These are phyloP conservation scores for Termitomyces titanicus DNA, from an alignment of 768 basidiomycete genomes.

Conservation along the genomic window DNA sequence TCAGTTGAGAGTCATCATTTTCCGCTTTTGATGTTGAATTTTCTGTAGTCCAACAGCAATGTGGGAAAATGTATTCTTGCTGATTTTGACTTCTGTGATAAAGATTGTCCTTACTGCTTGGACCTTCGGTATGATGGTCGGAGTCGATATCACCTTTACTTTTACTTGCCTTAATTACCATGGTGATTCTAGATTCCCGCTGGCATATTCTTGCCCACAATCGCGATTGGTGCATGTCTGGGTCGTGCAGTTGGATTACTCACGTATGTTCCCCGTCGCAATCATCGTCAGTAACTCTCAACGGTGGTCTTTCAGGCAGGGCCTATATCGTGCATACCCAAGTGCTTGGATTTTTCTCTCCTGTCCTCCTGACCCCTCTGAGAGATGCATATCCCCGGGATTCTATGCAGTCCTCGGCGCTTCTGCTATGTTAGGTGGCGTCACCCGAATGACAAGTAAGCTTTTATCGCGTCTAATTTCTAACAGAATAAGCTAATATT, in stretches of 20 bases:
- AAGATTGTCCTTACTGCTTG: slow-evolving; percentile 67
- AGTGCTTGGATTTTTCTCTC: slow-evolving; percentile 67
- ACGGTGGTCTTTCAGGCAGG: slow-evolving; percentile 45
- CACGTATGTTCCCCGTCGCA: slow-evolving; percentile 38
- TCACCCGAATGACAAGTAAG: slow-evolving; percentile 75
- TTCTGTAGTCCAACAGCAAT: slow-evolving; percentile 54
- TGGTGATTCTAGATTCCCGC: slow-evolving; percentile 54
- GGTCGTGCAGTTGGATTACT: slow-evolving; percentile 69
- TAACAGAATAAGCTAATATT: slow-evolving; percentile 1
- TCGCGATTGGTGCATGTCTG: slow-evolving; percentile 69
- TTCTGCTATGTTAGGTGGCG: slow-evolving; percentile 71
- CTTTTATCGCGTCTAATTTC: not conserved
- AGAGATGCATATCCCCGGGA: slow-evolving; percentile 68
- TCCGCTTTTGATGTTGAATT: not conserved
- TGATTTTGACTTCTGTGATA: slow-evolving; percentile 56
- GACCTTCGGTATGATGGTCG: slow-evolving; percentile 79
- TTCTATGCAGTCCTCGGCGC: slow-evolving; percentile 79
- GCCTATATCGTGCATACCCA: slow-evolving; percentile 61
- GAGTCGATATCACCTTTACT: not conserved
- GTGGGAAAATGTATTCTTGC: slow-evolving; percentile 64
- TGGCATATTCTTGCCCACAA: slow-evolving; percentile 74
- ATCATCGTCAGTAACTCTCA: slow-evolving; percentile 1
- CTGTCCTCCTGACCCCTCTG: slow-evolving; percentile 68
- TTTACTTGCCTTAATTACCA: not conserved
- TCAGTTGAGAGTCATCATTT: slow-evolving; percentile 28